Conservation (phyloP, 768 basidiomycete species). For the Phaeolepiota aurea region DNA sequence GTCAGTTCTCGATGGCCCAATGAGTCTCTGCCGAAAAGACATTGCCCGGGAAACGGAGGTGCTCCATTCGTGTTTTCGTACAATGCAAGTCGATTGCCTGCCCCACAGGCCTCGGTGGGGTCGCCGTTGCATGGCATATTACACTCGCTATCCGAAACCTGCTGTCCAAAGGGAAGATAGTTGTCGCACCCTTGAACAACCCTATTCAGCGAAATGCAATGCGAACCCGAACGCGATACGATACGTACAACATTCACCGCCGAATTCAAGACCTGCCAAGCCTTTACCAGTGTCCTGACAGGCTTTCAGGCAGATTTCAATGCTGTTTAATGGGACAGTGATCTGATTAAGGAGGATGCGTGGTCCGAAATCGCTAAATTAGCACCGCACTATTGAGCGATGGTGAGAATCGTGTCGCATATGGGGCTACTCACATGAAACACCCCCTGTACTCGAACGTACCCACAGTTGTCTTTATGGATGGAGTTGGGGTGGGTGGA, state of each 20-base stretch:
- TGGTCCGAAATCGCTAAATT: slow-evolving; percentile 9
- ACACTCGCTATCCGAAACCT: slow-evolving; percentile 21
- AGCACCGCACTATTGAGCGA: not conserved
- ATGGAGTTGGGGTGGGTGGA: slow-evolving; percentile 1
- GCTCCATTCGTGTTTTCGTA: slow-evolving; percentile 23
- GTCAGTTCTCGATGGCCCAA: not conserved
- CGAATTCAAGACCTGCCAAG: slow-evolving; percentile 5
- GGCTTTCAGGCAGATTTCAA: slow-evolving; percentile 7
- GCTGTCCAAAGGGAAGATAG: slow-evolving; percentile 9
- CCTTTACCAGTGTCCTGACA: slow-evolving; percentile 16
- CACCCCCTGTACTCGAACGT: slow-evolving; percentile 11
- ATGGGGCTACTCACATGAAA: slow-evolving; percentile 4
- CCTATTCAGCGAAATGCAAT: too few relatives aligned
- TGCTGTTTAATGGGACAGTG: slow-evolving; percentile 7
- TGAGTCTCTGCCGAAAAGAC: slow-evolving; percentile 8
- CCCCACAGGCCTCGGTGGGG: slow-evolving; percentile 35
- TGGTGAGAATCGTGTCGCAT: not conserved
- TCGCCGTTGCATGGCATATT: slow-evolving; percentile 37
- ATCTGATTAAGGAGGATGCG: slow-evolving; percentile 8
- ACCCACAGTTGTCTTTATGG: slow-evolving; percentile 10
- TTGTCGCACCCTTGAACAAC: slow-evolving; percentile 13
- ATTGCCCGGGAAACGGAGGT: slow-evolving; percentile 9
- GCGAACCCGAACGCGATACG: not conserved
- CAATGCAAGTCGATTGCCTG: slow-evolving; percentile 30
- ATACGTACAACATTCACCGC: slow-evolving; percentile 9